phyloP scores from a whole-genome alignment of 2,329 filamentous ascomycete genomes.

The Pseudogymnoascus sp. region DNA sequence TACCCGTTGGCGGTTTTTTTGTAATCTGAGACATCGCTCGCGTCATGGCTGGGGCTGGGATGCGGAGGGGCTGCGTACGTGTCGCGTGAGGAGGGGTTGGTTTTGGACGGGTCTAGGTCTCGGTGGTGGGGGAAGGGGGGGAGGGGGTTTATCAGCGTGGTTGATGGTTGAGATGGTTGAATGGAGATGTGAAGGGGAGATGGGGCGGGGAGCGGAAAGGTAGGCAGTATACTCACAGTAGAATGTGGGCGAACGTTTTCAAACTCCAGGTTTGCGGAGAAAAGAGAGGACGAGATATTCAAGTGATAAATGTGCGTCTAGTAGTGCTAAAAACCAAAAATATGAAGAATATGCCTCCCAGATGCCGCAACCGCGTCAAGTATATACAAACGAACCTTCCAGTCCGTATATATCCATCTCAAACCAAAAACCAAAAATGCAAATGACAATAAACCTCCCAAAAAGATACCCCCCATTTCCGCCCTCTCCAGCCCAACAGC shows the following conservation, averaged over 20 bases:
- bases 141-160: neutral
- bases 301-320: conserved; percentile 5
- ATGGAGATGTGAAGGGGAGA: neutral
- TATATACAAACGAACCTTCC: neutral
- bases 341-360: neutral
- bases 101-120: neutral
- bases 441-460: neutral
- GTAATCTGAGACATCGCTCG: neutral
- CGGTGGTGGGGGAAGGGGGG: too few species aligned
- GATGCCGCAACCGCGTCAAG: neutral
- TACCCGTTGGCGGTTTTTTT: neutral
- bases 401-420: neutral
- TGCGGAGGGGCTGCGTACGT: neutral
- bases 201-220: too few species aligned
- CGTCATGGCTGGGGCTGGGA: neutral
- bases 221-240: neutral
- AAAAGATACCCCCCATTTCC: neutral
- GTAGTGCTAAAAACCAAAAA: neutral
- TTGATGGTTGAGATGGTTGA: neutral
- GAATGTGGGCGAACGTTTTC: neutral
- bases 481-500: conserved; percentile 13
- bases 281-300: neutral
- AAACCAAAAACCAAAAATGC: neutral
- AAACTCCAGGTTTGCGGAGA: neutral
- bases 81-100: neutral